These are phyloP conservation scores for Pholiota microspora DNA, from an alignment of 768 basidiomycete genomes.

Conservation along the genomic window DNA sequence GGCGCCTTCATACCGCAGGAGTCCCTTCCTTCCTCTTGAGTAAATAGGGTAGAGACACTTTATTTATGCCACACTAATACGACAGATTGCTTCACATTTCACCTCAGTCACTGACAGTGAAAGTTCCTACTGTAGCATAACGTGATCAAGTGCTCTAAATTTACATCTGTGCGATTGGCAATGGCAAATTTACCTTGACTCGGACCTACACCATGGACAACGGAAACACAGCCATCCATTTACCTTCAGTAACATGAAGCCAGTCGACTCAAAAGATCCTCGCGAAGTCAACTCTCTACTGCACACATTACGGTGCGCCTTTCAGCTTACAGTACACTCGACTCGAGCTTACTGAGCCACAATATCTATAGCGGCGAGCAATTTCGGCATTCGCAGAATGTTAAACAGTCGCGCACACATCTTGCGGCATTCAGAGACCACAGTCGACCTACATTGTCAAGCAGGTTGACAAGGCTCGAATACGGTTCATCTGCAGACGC, in stretches of 20 bases:
- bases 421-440: slow-evolving; percentile 26
- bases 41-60: slow-evolving; percentile 23
- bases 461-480: slow-evolving; percentile 31
- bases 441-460: slow-evolving; percentile 46
- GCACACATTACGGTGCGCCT: slow-evolving; percentile 48
- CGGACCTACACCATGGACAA: neutral
- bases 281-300: slow-evolving; percentile 42
- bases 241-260: slow-evolving; percentile 5
- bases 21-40: slow-evolving; percentile 79
- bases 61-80: neutral
- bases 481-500: slow-evolving; percentile 9
- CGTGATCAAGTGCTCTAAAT: neutral
- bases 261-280: slow-evolving; percentile 7
- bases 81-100: too few relatives aligned
- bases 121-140: neutral
- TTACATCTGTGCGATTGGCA: too few relatives aligned
- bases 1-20: slow-evolving; percentile 69
- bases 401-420: slow-evolving; percentile 34
- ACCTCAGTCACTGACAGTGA: too few relatives aligned
- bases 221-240: neutral
- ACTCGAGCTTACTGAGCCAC: neutral
- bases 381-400: slow-evolving; percentile 62
- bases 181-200: neutral
- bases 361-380: slow-evolving; percentile 59
- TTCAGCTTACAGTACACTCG: neutral